Percentiles rank a stretch among this genome's conserved stretches.
Conservation (phyloP, 495 filamentous ascomycete genomes). For the Penicillium nucicola region DNA sequence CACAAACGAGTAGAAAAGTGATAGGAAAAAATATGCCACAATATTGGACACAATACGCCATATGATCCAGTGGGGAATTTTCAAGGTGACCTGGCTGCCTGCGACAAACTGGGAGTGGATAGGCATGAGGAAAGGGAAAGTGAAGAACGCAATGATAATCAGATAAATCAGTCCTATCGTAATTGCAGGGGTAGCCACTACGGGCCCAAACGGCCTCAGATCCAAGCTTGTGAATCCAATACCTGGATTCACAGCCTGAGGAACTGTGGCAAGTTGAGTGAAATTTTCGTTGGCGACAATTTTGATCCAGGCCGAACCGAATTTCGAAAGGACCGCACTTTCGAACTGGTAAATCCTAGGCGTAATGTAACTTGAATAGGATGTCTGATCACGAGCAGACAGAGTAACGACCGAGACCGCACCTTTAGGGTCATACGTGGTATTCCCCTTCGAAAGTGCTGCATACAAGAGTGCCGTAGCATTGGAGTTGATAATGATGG, state of each 20-base stretch:
- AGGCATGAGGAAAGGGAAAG: conserved; percentile 66
- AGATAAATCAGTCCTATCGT: conserved; percentile 69
- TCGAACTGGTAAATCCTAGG: conserved; percentile 47
- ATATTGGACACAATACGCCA: conserved; percentile 63
- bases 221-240: conserved; percentile 61
- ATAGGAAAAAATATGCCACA: conserved; percentile 63
- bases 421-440: conserved; percentile 61
- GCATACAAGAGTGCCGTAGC: conserved; percentile 57
- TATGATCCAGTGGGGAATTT: conserved; percentile 56
- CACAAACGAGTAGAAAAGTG: conserved; percentile 64
- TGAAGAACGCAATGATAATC: conserved; percentile 73
- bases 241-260: conserved; percentile 59
- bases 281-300: conserved; percentile 29
- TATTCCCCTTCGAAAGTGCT: conserved; percentile 55
- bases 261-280: conserved; percentile 26
- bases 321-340: conserved; percentile 41
- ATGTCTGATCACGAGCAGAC: conserved; percentile 56
- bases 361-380: conserved; percentile 49
- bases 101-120: conserved; percentile 61
- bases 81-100: conserved; percentile 53
- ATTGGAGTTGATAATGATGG: conserved; percentile 63
- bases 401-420: conserved; percentile 58
- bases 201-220: conserved; percentile 59
- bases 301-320: conserved; percentile 53
- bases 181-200: conserved; percentile 55